A percentile compares a stretch with the other conserved stretches of the same genome.
Evolutionary conservation across 2,329 filamentous ascomycete species (phyloP).

Genomic region (Dactylonectria macrodidyma): DNA sequence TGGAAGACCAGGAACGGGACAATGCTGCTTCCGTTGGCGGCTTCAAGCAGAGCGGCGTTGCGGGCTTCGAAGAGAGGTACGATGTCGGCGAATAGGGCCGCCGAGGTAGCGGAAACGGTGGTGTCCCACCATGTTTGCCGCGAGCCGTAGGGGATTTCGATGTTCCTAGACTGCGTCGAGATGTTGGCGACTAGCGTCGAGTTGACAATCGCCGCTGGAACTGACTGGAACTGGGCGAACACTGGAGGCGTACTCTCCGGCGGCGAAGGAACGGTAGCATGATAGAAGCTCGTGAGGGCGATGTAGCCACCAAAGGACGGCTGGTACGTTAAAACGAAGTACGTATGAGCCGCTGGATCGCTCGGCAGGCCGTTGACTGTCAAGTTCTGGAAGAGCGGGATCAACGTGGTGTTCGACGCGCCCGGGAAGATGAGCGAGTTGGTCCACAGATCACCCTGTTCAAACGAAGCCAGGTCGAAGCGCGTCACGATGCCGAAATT

Average conservation of each 20-base stretch:
- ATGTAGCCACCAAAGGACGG: conserved; percentile 14
- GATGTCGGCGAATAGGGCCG: conserved; percentile 47
- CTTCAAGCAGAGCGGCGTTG: conserved; percentile 30
- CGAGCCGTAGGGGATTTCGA: conserved; percentile 43
- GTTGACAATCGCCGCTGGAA: conserved; percentile 40
- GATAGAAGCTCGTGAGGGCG: conserved; percentile 19
- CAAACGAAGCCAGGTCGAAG: conserved; percentile 49
- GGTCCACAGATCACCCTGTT: conserved; percentile 50
- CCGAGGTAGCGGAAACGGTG: conserved; percentile 42
- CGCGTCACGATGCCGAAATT: conserved; percentile 42
- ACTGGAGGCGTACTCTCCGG: conserved; percentile 34
- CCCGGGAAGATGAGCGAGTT: conserved; percentile 36
- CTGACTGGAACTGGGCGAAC: conserved; percentile 42
- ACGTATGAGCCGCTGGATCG: conserved; percentile 42
- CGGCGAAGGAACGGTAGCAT: conserved; percentile 23
- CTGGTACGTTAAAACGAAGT: conserved; percentile 31
- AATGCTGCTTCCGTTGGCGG: conserved; percentile 23
- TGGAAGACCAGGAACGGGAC: conserved; percentile 53
- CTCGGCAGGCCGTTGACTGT: conserved; percentile 32
- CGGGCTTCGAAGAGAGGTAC: conserved; percentile 44
- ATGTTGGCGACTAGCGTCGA: conserved; percentile 44
- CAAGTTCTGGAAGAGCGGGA: conserved; percentile 32
- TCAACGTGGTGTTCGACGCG: conserved; percentile 30
- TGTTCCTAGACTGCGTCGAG: conserved; percentile 41
- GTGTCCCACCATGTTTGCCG: conserved; percentile 51